These are phyloP conservation scores for Trametes pubescens DNA, from an alignment of 1,284 basidiomycete genomes.

Conservation along the genomic window DNA sequence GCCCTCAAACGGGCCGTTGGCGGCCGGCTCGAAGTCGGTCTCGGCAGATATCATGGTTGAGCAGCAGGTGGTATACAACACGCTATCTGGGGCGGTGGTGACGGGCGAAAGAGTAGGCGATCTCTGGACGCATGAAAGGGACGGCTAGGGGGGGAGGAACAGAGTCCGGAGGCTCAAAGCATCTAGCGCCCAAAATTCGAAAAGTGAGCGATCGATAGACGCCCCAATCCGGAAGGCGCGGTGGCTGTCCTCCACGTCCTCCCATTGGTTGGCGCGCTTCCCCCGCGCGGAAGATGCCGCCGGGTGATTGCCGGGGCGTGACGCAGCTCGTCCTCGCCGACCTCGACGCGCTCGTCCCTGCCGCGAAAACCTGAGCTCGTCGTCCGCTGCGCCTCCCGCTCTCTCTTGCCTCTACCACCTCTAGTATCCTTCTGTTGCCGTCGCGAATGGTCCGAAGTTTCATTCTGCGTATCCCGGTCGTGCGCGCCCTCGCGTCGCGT, in stretches of 20 bases:
- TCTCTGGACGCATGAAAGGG: conserved; percentile 67
- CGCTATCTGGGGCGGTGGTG: conserved; percentile 62
- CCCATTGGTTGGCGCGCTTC: background rate
- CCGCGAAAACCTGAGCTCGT: conserved; percentile 7
- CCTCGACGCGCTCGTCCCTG: conserved; percentile 9
- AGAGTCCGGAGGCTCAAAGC: conserved; percentile 13
- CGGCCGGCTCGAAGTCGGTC: conserved; percentile 41
- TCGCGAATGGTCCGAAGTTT: conserved; percentile 42
- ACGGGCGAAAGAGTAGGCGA: conserved; percentile 49
- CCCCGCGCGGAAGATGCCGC: conserved; percentile 7
- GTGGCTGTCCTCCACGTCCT: conserved; percentile 20
- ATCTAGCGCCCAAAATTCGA: conserved; percentile 18
- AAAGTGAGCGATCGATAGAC: conserved; percentile 29
- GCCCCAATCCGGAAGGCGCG: conserved; percentile 21
- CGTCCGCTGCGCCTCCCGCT: background rate
- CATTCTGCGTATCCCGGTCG: conserved; percentile 43
- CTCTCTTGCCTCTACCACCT: conserved; percentile 2
- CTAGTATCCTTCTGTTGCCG: background rate
- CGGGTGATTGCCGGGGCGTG: conserved; percentile 11
- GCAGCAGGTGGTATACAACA: conserved; percentile 5
- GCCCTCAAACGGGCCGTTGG: conserved; percentile 77
- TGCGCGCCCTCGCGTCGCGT: conserved; percentile 45
- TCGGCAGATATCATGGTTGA: conserved; percentile 44
- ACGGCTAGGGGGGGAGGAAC: conserved; percentile 33
- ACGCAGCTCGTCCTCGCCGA: conserved; percentile 18